Conservation (phyloP, 768 basidiomycete species). For the Phlegmacium glaucopus region DNA sequence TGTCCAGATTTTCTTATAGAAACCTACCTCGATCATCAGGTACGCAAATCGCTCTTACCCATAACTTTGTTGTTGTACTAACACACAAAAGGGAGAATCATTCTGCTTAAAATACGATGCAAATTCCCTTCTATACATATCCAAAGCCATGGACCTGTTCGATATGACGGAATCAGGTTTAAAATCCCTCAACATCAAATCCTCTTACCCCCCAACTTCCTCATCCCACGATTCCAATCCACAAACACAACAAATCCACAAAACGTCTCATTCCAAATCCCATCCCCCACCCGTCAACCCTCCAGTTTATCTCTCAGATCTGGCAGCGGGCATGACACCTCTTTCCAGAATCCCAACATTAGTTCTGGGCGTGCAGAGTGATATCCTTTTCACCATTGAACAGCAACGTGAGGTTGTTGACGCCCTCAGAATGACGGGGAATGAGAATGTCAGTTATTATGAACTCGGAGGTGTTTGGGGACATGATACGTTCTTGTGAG, state of each 20-base stretch:
- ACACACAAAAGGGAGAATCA: slow-evolving; percentile 71
- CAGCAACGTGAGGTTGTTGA: slow-evolving; percentile 95
- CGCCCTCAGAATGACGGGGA: slow-evolving; percentile 88
- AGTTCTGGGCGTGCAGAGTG: slow-evolving; percentile 92
- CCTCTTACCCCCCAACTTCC: slow-evolving; percentile 16
- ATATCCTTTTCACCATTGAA: slow-evolving; percentile 95
- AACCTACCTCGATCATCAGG: slow-evolving; percentile 96
- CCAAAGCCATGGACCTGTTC: slow-evolving; percentile 99
- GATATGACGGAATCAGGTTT: slow-evolving; percentile 87
- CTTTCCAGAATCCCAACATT: slow-evolving; percentile 77
- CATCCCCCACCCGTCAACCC: slow-evolving; percentile 72
- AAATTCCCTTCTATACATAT: slow-evolving; percentile 97
- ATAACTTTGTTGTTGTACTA: slow-evolving; percentile 27
- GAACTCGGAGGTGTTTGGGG: slow-evolving; percentile 99
- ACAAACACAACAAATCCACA: slow-evolving; percentile 21
- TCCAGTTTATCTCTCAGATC: slow-evolving; percentile 69
- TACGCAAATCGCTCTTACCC: slow-evolving; percentile 53
- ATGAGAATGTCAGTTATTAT: slow-evolving; percentile 88
- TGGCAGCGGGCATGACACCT: slow-evolving; percentile 76
- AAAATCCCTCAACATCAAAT: slow-evolving; percentile 56
- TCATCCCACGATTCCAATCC: slow-evolving; percentile 15
- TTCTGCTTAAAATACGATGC: slow-evolving; percentile 99
- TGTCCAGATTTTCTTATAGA: slow-evolving; percentile 99
- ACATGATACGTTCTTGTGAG: slow-evolving; percentile 94
- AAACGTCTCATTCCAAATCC: slow-evolving; percentile 58